A percentile compares a stretch with the other conserved stretches of the same genome.
These are phyloP conservation scores for Nakazawaea siamensis DNA, from an alignment of 805 yeast species.

Conservation along the genomic window DNA sequence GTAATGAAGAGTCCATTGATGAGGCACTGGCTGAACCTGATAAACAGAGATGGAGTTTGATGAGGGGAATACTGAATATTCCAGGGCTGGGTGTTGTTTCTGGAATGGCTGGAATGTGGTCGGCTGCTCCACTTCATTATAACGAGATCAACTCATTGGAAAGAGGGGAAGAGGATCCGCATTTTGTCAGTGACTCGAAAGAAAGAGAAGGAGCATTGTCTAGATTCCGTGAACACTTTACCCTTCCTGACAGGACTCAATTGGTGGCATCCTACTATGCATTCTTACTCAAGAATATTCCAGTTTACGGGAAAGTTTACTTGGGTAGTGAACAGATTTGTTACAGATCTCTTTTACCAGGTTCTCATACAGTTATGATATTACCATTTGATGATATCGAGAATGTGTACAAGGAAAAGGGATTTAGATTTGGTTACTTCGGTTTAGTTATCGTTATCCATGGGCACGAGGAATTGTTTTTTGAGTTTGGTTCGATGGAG, in stretches of 20 bases:
- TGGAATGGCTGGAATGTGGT: slow-evolving; percentile 33
- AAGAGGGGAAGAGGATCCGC: slow-evolving; percentile 38
- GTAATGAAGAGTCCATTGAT: background rate
- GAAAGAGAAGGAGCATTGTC: slow-evolving; percentile 39
- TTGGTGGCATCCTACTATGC: slow-evolving; percentile 65
- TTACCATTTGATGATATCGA: slow-evolving; percentile 72
- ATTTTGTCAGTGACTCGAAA: slow-evolving; percentile 33
- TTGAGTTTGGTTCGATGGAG: slow-evolving; percentile 62
- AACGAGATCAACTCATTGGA: slow-evolving; percentile 28
- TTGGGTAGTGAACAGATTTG: slow-evolving; percentile 65
- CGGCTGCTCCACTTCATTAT: slow-evolving; percentile 57
- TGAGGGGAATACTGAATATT: slow-evolving; percentile 17
- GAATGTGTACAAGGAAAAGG: slow-evolving; percentile 56
- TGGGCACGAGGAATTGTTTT: slow-evolving; percentile 69
- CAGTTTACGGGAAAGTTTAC: slow-evolving; percentile 78
- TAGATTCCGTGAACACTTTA: slow-evolving; percentile 61
- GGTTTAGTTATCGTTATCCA: slow-evolving; percentile 64
- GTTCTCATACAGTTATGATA: slow-evolving; percentile 72
- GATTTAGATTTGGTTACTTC: slow-evolving; percentile 59
- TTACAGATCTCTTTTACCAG: slow-evolving; percentile 73
- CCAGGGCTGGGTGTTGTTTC: slow-evolving; percentile 7
- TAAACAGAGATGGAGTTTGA: slow-evolving; percentile 17
- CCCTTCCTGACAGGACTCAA: slow-evolving; percentile 41
- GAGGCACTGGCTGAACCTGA: background rate
- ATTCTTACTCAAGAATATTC: slow-evolving; percentile 62